Evolutionary conservation across 495 filamentous ascomycete genomes (phyloP).

Genomic region (Neurospora sp.): DNA sequence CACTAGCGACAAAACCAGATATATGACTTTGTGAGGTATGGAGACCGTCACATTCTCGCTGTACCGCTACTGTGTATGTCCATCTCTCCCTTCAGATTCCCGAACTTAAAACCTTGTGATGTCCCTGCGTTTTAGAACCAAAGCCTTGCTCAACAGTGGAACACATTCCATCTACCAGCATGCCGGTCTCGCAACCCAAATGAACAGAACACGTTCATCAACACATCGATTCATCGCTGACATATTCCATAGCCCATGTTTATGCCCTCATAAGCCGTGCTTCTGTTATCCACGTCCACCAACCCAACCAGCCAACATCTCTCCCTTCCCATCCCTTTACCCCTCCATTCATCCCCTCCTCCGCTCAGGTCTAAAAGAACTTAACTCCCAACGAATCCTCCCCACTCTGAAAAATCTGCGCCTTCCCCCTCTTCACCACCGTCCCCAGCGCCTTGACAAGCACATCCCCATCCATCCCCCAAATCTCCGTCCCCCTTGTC

Average conservation of each 20-base stretch:
- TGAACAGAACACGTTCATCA: not conserved
- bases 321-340: not conserved
- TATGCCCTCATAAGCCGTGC: not conserved
- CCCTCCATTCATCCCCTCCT: not conserved
- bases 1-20: not conserved
- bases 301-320: not conserved
- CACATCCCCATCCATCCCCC: conserved; percentile 74
- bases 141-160: not conserved
- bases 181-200: not conserved
- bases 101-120: not conserved
- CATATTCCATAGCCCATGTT: not conserved
- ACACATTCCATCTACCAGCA: not conserved
- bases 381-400: conserved; percentile 87
- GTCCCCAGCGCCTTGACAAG: conserved; percentile 67
- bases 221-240: not conserved
- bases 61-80: not conserved
- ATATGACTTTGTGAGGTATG: not conserved
- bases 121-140: not conserved
- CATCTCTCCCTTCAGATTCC: not conserved
- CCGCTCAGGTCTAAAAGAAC: conserved; percentile 56
- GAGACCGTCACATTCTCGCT: not conserved
- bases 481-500: conserved; percentile 29
- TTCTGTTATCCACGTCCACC: not conserved
- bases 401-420: conserved; percentile 63
- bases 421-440: conserved; percentile 80